Base-by-base conservation (phyloP, 805 yeast species). In the Barnettozyma pratensis region DNA sequence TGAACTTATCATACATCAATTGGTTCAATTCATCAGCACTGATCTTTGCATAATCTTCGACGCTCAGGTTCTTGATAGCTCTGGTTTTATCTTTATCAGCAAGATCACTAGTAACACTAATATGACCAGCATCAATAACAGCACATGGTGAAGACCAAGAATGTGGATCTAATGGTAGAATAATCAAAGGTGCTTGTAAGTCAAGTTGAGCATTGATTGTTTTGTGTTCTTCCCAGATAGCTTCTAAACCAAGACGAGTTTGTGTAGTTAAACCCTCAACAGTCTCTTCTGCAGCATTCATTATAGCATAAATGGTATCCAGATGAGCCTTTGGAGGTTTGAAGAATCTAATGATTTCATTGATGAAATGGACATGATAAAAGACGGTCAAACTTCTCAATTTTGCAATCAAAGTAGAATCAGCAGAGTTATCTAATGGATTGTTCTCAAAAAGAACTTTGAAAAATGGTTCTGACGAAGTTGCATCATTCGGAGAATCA, bases 211-310 rank as follows among this genome's bases (percentile, higher is more conserved):
- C 78, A 60, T 90, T 84, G 49, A 90, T 67, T 0, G 98, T 92
- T 62, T 90, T 91, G 67, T 94, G 99, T 58, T 92, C 96, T 53
- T 90, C 96, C 56, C 95, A 74, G 0, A 97, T 94, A 55, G 94
- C 90, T 67, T 92, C 96, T 25, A 94, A 74, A 0, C 98, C 98
- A 53, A 94, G 76, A 59, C 97, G 74, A 0, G 98, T 94, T 62
- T 90, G 96, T 28, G 83, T 74, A 0, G 97, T 83, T 53, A 94
- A 72, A 2, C 95, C 97, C 60, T 90, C 97, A 49, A 94, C 85
- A 0, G 97, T 91, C 0, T 91, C 87, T 53, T 91, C 96, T 0
- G 99, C 99, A 1, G 97, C 98, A 64, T 80, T 84, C 80, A 94
- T 80, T 28, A 95, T 79, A 8, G 94, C 94, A 36, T 90, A 92